Evolutionary conservation across 305 asterid genomes (phyloP).

Genomic region (Solanum hybrid): DNA sequence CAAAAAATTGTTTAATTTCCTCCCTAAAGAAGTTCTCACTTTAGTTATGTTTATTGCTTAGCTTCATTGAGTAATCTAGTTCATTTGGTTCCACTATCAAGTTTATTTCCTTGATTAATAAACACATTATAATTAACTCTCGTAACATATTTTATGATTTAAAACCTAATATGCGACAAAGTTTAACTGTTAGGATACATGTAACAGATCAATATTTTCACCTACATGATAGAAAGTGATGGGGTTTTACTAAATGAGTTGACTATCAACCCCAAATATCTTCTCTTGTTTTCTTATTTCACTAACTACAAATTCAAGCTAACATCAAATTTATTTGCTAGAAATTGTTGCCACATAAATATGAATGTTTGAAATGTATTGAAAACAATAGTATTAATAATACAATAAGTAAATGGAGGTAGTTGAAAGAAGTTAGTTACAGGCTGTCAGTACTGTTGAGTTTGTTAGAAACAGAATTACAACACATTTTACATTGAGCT

Average conservation of each 20-base stretch:
- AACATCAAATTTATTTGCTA: background rate
- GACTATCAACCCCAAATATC: background rate
- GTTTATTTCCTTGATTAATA: background rate
- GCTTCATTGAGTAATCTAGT: background rate
- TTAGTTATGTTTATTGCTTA: background rate
- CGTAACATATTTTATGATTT: background rate
- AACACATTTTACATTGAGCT: too few relatives aligned
- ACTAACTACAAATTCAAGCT: background rate
- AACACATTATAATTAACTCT: background rate
- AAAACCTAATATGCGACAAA: background rate
- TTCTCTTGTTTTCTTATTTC: background rate
- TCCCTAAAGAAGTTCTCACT: background rate
- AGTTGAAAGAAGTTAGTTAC: too few relatives aligned
- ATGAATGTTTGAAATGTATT: background rate
- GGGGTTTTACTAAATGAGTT: background rate
- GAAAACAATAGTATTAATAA: too few relatives aligned
- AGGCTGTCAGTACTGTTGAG: too few relatives aligned
- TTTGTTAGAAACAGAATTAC: too few relatives aligned
- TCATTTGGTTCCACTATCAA: background rate
- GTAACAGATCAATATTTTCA: background rate
- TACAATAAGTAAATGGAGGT: too few relatives aligned
- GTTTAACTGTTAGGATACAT: background rate
- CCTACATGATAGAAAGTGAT: background rate
- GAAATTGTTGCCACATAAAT: background rate
- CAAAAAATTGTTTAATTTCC: background rate